phyloP scores from a whole-genome alignment of 495 filamentous ascomycete genomes.

The Darksidea phi region DNA sequence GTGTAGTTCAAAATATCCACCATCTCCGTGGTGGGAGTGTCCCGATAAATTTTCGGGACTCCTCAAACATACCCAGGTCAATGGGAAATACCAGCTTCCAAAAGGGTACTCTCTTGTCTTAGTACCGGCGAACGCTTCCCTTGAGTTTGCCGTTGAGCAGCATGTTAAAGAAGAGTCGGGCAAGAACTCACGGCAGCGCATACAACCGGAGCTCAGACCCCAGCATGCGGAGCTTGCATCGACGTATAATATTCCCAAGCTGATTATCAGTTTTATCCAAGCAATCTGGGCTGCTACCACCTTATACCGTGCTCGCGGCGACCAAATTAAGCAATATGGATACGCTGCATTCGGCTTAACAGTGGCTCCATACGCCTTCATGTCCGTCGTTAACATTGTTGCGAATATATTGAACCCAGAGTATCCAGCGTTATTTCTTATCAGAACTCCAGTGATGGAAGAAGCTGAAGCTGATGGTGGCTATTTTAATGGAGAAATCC shows the following conservation, averaged over 20 bases:
- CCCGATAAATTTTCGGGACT: too few relatives aligned
- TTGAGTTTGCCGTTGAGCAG: too few relatives aligned
- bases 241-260: conserved; percentile 41
- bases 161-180: too few relatives aligned
- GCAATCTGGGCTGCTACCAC: conserved; percentile 44
- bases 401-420: conserved; percentile 43
- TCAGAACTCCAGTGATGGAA: too few relatives aligned
- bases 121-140: too few relatives aligned
- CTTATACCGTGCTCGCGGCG: conserved; percentile 42
- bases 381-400: conserved; percentile 67
- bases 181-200: not conserved
- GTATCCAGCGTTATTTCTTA: conserved; percentile 47
- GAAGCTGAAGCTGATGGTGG: too few relatives aligned
- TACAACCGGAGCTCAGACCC: not conserved
- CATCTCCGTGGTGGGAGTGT: too few relatives aligned
- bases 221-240: not conserved
- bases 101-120: too few relatives aligned
- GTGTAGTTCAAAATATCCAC: too few relatives aligned
- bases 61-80: too few relatives aligned
- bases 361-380: conserved; percentile 59
- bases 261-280: conserved; percentile 45
- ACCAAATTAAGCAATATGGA: conserved; percentile 46
- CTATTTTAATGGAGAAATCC: too few relatives aligned
- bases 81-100: too few relatives aligned
- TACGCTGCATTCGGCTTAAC: conserved; percentile 50